These are phyloP conservation scores for Agaricus subrufescens DNA, from an alignment of 768 basidiomycete species.

Conservation along the genomic window DNA sequence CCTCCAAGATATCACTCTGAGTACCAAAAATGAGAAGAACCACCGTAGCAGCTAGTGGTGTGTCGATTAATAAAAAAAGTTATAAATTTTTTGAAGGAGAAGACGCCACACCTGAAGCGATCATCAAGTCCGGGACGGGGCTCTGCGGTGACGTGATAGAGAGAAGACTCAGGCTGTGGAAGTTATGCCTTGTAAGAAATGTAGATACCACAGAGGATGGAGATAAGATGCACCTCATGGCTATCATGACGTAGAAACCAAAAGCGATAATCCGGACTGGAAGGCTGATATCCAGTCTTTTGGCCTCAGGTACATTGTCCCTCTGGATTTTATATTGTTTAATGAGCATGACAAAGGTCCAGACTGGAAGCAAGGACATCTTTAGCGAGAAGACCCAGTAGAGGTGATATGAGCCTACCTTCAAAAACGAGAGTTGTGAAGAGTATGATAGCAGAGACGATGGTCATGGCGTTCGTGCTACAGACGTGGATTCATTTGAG, in stretches of 20 bases:
- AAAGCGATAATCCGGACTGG: slow-evolving; percentile 41
- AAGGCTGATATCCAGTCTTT: slow-evolving; percentile 36
- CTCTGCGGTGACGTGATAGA: slow-evolving; percentile 39
- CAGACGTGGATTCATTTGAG: slow-evolving; percentile 5
- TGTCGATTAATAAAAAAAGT: not conserved
- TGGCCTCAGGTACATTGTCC: slow-evolving; percentile 13
- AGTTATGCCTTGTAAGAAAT: not conserved
- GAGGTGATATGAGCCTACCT: slow-evolving; percentile 19
- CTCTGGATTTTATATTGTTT: slow-evolving; percentile 25
- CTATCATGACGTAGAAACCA: slow-evolving; percentile 36
- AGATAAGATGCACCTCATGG: slow-evolving; percentile 29
- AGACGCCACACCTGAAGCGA: slow-evolving; percentile 34
- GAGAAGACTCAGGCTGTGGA: slow-evolving; percentile 36
- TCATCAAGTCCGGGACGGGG: slow-evolving; percentile 42
- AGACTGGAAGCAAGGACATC: slow-evolving; percentile 22
- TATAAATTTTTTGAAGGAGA: not conserved
- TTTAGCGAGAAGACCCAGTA: not conserved
- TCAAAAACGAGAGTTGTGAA: slow-evolving; percentile 34
- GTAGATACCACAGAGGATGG: too few species aligned
- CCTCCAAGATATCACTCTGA: slow-evolving; percentile 35
- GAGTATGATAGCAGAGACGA: slow-evolving; percentile 34
- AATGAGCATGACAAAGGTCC: slow-evolving; percentile 35
- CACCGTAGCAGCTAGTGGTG: slow-evolving; percentile 32
- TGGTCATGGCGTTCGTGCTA: slow-evolving; percentile 37
- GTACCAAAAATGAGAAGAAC: slow-evolving; percentile 44